A percentile compares a stretch with the other conserved stretches of the same genome.
phyloP scores from a whole-genome alignment of 1,284 basidiomycete genomes.

The Boletus holoroseus region DNA sequence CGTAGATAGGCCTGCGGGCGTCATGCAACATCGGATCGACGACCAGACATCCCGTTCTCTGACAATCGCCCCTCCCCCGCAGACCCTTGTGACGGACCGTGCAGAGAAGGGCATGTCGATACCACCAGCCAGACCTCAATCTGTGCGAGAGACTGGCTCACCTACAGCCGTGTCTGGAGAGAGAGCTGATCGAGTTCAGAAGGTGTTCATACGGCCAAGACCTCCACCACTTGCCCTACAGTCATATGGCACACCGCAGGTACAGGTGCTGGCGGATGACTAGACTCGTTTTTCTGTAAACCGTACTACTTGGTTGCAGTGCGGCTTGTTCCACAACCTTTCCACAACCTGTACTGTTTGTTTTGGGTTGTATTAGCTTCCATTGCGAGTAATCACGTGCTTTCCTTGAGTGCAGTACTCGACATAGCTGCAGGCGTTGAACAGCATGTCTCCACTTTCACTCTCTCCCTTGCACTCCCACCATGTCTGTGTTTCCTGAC shows the following conservation, averaged over 20 bases:
- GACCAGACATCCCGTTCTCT: constrained; percentile 4
- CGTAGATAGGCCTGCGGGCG: background rate
- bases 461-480: constrained; percentile 15
- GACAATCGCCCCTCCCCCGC: background rate
- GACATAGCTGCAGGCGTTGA: constrained; percentile 6
- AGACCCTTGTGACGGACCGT: background rate
- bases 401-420: constrained; percentile 3
- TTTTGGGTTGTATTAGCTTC: background rate
- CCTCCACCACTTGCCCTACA: constrained; percentile 36
- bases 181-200: constrained; percentile 30
- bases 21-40: background rate
- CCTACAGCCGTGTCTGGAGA: constrained; percentile 29
- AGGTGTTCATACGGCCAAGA: constrained; percentile 42
- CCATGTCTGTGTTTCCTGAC: constrained; percentile 65
- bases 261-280: constrained; percentile 22
- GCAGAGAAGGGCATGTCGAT: constrained; percentile 13
- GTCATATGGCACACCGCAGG: constrained; percentile 6
- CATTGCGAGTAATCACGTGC: constrained; percentile 19
- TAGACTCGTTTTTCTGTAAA: constrained; percentile 7
- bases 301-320: constrained; percentile 2
- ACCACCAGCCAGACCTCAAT: constrained; percentile 30
- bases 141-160: constrained; percentile 31
- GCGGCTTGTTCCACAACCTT: constrained; percentile 6
- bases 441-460: constrained; percentile 10
- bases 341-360: background rate